phyloP scores from a whole-genome alignment of 2,329 filamentous ascomycete genomes.

The Passalora sequoiae region DNA sequence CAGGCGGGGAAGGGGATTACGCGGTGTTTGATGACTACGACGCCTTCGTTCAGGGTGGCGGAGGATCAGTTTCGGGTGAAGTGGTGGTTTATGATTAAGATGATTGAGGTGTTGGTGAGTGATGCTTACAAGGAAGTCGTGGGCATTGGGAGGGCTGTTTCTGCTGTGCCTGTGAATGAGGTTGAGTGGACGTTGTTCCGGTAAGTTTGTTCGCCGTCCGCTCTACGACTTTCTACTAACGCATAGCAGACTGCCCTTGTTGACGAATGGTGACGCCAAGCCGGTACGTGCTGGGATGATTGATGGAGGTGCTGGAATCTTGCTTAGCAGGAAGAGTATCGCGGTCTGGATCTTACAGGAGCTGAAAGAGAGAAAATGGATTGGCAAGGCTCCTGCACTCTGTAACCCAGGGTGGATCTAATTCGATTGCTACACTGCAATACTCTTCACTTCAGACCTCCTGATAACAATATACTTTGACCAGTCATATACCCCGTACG shows the following conservation, averaged over 20 bases:
- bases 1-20: slow-evolving; percentile 8
- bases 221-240: slow-evolving; percentile 2
- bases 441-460: slow-evolving; percentile 30
- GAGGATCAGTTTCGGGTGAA: slow-evolving; percentile 12
- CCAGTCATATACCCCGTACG: slow-evolving; percentile 52
- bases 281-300: slow-evolving; percentile 16
- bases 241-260: slow-evolving; percentile 15
- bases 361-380: slow-evolving; percentile 21
- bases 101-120: slow-evolving; percentile 12
- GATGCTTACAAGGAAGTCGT: slow-evolving; percentile 18
- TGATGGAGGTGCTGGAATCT: slow-evolving; percentile 15
- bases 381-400: slow-evolving; percentile 18
- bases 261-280: slow-evolving; percentile 17
- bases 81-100: slow-evolving; percentile 12
- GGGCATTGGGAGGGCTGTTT: slow-evolving; percentile 17
- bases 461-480: slow-evolving; percentile 28
- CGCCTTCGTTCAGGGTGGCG: slow-evolving; percentile 12
- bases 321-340: slow-evolving; percentile 20
- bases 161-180: slow-evolving; percentile 5
- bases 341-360: slow-evolving; percentile 25
- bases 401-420: slow-evolving; percentile 21
- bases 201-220: slow-evolving; percentile 4
- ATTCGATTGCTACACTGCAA: slow-evolving; percentile 20
- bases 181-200: slow-evolving; percentile 22
- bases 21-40: slow-evolving; percentile 13